These are phyloP conservation scores for Ceratobasidium sp. DNA, from an alignment of 1,284 basidiomycete genomes.

Conservation along the genomic window DNA sequence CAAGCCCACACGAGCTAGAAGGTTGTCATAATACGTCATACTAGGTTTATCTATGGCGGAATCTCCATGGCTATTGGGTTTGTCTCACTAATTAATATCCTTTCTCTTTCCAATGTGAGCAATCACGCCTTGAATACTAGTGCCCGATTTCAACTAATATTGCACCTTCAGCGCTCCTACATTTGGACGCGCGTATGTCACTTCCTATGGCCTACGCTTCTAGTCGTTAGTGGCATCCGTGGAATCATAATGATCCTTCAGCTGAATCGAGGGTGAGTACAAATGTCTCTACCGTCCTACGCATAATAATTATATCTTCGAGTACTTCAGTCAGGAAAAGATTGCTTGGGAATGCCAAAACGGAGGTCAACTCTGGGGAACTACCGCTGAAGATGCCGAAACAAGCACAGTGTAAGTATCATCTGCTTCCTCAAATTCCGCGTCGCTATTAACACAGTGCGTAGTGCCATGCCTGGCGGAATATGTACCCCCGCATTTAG, in stretches of 20 bases:
- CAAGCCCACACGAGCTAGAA: background rate
- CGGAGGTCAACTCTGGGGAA: conserved; percentile 72
- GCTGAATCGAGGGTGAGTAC: conserved; percentile 70
- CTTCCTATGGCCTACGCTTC: conserved; percentile 77
- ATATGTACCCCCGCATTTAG: conserved; percentile 74
- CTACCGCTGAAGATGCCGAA: conserved; percentile 59
- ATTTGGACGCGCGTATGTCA: conserved; percentile 74
- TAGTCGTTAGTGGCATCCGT: conserved; percentile 72
- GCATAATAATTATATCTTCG: conserved; percentile 27
- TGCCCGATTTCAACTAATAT: background rate
- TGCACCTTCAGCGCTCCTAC: conserved; percentile 68
- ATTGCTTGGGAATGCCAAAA: conserved; percentile 81
- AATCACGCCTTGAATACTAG: background rate
- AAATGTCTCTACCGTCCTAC: conserved; percentile 20
- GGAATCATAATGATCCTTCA: conserved; percentile 80
- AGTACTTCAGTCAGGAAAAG: conserved; percentile 67
- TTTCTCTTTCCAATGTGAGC: conserved; percentile 76
- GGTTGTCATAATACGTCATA: conserved; percentile 35
- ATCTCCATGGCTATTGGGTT: conserved; percentile 69
- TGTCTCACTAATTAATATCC: conserved; percentile 66
- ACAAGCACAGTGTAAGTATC: conserved; percentile 51
- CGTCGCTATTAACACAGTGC: background rate
- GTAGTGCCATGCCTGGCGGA: conserved; percentile 62
- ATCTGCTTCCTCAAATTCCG: conserved; percentile 46
- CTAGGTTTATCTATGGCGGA: conserved; percentile 79